Base-by-base conservation (phyloP, 352 stramenopile species). In the Globisporangium sylvaticum region DNA sequence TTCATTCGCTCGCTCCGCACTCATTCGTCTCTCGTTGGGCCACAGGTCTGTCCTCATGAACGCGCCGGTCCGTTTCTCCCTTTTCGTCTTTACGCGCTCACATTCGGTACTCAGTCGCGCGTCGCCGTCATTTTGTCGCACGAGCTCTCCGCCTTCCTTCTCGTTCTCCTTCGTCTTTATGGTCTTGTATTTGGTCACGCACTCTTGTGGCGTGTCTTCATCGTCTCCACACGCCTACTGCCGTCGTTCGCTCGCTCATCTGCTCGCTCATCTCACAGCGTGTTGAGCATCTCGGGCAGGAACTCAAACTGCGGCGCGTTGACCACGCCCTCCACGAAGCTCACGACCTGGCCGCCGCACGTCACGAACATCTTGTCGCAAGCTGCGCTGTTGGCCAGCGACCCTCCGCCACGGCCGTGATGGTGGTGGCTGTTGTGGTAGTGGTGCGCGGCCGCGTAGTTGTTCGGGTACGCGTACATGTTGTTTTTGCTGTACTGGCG, bases 301-400 rank as follows among this genome's bases (percentile, higher is more conserved):
- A 72, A 81, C 58, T 89, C 84, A 55, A 83, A 77, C 37, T 76
- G 70, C 18, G 84, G 84, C 69, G 83, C 79, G 62, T 94, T 94
- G 44, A 92, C 80, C 46, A 94, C 86, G 54, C 86, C 86, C 22
- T 91, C 86, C 83, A 94, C 90, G 63, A 94, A 90, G 53, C 79
- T 90, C 60, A 94, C 83, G 37, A 92, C 76, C 59, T 94, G 86
- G 1, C 86, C 86, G 24, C 86, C 83, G 42, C 73, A 91, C 27
- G 86, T 94, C n/a, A 94, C 76, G 58, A 92, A 91, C 78, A 92
- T 90, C 60, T 83, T 85, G 64, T 89, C 42, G 42, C 42, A 22
- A 18, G 7, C 31, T 37, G 31, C 42, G 18, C 42, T 50, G 15
- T 48, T 48, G 15, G 39, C 4, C 39, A 48, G 39, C 39, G 39